Evolutionary conservation across 306 rosid species (phyloP).

Genomic region (Acacia crassicarpa): DNA sequence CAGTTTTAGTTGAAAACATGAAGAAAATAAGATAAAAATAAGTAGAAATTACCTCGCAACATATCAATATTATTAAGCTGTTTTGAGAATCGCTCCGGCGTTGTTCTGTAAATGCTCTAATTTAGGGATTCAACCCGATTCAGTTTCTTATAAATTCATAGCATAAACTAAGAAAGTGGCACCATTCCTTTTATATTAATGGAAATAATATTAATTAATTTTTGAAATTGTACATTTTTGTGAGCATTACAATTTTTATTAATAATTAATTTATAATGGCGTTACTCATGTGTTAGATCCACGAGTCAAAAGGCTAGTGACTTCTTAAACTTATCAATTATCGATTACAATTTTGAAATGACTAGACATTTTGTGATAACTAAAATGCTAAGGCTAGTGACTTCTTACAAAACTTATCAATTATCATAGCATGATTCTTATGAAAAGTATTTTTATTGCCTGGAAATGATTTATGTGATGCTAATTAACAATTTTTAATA

Average conservation of each 20-base stretch:
- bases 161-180: not conserved
- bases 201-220: not conserved
- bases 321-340: too few relatives aligned
- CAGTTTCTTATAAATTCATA: not conserved
- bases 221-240: not conserved
- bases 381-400: not conserved
- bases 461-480: not conserved
- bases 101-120: not conserved
- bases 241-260: not conserved
- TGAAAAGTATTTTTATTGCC: not conserved
- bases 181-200: not conserved
- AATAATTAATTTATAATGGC: not conserved
- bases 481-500: too few relatives aligned
- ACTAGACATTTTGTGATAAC: not conserved
- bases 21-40: not conserved
- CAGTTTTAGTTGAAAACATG: not conserved
- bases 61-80: not conserved
- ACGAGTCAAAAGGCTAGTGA: not conserved
- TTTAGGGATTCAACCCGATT: not conserved
- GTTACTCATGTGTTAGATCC: not conserved
- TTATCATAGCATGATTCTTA: not conserved
- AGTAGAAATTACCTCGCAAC: conserved; percentile 28
- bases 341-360: not conserved
- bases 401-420: not conserved
- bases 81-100: not conserved